Conservation (phyloP, 2,329 filamentous ascomycete genomes). For the Xylaria sp. region DNA sequence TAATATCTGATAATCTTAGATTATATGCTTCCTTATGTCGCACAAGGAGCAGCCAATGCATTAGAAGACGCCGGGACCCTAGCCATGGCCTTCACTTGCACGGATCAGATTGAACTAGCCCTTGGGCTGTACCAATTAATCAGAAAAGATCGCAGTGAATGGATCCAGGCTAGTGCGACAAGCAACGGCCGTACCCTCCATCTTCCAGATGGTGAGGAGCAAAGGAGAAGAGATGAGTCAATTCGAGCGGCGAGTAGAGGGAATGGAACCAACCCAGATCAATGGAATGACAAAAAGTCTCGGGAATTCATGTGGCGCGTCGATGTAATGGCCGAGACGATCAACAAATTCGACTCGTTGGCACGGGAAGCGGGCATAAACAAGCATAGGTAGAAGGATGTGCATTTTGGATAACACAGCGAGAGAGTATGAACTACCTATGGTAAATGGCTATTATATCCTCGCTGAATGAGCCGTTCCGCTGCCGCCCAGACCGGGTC, state of each 20-base stretch:
- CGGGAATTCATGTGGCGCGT: conserved; percentile 49
- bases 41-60: conserved; percentile 72
- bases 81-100: conserved; percentile 42
- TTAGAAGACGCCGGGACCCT: conserved; percentile 62
- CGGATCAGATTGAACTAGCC: conserved; percentile 35
- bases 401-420: not conserved
- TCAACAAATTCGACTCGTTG: conserved; percentile 39
- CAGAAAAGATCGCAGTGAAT: conserved; percentile 38
- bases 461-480: conserved; percentile 53
- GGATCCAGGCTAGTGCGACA: conserved; percentile 38
- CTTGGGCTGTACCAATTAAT: conserved; percentile 40
- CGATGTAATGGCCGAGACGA: conserved; percentile 47
- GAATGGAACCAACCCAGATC: conserved; percentile 39
- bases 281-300: conserved; percentile 44
- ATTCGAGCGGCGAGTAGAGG: conserved; percentile 31
- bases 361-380: conserved; percentile 2
- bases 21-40: conserved; percentile 71
- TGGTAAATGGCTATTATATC: conserved; percentile 54
- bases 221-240: conserved; percentile 36
- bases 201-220: conserved; percentile 38
- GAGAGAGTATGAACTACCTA: conserved; percentile 32
- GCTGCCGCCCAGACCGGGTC: conserved; percentile 55
- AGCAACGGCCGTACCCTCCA: conserved; percentile 33
- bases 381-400: not conserved
- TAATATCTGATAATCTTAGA: conserved; percentile 70